Base-by-base conservation (phyloP, 2,329 filamentous ascomycete species). In the Aulographum hederae region DNA sequence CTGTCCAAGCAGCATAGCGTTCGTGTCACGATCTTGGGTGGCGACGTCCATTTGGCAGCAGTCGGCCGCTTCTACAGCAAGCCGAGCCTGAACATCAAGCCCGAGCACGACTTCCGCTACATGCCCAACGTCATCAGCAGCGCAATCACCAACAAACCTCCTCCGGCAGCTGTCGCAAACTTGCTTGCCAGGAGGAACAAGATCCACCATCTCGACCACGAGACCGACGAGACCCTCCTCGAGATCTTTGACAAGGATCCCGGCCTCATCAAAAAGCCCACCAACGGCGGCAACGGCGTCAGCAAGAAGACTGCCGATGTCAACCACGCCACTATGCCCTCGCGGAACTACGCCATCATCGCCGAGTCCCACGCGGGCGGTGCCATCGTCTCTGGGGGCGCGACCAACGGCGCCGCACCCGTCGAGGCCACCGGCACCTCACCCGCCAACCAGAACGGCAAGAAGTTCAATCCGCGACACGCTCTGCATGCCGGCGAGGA, bases 301-400 rank as follows among this genome's bases (percentile, higher is more conserved):
- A 48, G 54, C 34, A 54, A 58, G 38, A 74, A 85, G 57, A 80
- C 77, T 3, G 68, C 73, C 1, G 59, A 60, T 27, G 76, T 67
- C 47, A 94, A 94, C 53, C 68, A 80, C 39, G 78, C 81, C 38
- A 94, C 85, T 8, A 94, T 94, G 71, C 70, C 71, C 1, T 69
- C 63, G 31, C 60, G 71, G 33, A 74, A 76, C 49, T 74, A 69
- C 45, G 70, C 70, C 35, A 69, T 68, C 46, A 67, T 75, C 48
- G 63, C 63, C 28, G 69, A 75, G 42, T 59, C 54, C 11, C 37
- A 44, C 31, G 28, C 49, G 37, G 37, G 41, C 8, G 4, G 32
- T 40, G 35, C 40, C 12, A 38, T 44, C 26, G 29, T 37, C 6
- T n/a, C n/a, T n/a, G n/a, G n/a, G n/a, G 39, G 41, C 11, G 40